A percentile compares a stretch with the other conserved stretches of the same genome.
Conservation (phyloP, 495 filamentous ascomycete genomes). For the Penicillium ucsense region DNA sequence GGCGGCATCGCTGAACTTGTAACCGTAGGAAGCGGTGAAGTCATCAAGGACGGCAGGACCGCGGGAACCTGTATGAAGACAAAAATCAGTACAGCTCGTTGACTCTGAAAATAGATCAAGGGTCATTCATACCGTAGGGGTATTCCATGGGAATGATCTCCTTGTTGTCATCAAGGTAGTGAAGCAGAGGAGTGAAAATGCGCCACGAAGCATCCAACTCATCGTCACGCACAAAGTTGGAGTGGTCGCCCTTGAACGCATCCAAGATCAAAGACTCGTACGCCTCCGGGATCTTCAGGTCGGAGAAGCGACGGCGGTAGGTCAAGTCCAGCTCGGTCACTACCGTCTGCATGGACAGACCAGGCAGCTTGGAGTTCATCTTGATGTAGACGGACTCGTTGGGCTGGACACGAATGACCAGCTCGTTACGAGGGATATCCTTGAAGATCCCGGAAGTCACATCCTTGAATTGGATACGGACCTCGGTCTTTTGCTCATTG, state of each 20-base stretch:
- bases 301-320: slow-evolving; percentile 95
- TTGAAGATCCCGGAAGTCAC: slow-evolving; percentile 99
- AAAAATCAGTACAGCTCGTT: not conserved
- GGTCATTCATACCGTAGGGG: slow-evolving; percentile 72
- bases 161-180: slow-evolving; percentile 97
- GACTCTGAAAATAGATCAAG: not conserved
- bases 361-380: slow-evolving; percentile 99
- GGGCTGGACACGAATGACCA: slow-evolving; percentile 98
- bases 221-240: slow-evolving; percentile 99
- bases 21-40: slow-evolving; percentile 95
- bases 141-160: slow-evolving; percentile 99
- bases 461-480: slow-evolving; percentile 98
- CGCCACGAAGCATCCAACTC: slow-evolving; percentile 98
- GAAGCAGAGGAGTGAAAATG: slow-evolving; percentile 93
- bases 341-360: slow-evolving; percentile 98
- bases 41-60: slow-evolving; percentile 95
- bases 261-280: slow-evolving; percentile 98
- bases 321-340: slow-evolving; percentile 98
- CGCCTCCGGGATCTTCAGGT: slow-evolving; percentile 98
- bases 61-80: slow-evolving; percentile 61
- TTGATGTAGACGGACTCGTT: slow-evolving; percentile 99
- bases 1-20: slow-evolving; percentile 95
- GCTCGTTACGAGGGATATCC: slow-evolving; percentile 97
- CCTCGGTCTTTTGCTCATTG: slow-evolving; percentile 99
- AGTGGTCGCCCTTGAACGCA: slow-evolving; percentile 97